Evolutionary conservation across 148 eudicot genomes (phyloP).

Genomic region (Euryodendron excelsum): DNA sequence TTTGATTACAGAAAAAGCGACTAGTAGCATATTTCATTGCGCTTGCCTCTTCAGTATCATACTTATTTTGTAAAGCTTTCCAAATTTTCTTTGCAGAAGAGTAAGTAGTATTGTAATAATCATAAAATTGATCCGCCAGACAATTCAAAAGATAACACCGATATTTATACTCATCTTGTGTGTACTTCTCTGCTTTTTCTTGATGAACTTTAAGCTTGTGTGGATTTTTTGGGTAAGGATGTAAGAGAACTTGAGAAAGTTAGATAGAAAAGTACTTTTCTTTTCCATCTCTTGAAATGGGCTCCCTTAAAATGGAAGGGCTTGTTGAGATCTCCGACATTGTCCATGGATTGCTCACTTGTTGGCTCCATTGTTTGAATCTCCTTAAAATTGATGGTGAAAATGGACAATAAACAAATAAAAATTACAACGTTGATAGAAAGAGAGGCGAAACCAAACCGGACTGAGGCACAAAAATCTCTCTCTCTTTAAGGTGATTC

Average conservation of each 20-base stretch:
- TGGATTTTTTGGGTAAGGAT: background rate
- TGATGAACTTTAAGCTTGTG: background rate
- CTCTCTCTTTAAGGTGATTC: too few species aligned
- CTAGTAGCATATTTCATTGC: background rate
- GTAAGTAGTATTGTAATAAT: conserved; percentile 7
- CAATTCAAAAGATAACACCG: conserved; percentile 7
- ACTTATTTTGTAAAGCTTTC: conserved; percentile 1
- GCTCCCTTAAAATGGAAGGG: background rate
- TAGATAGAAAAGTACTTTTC: background rate
- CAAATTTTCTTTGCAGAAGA: background rate
- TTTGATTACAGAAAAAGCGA: background rate
- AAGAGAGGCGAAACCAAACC: too few species aligned
- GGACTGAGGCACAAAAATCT: too few species aligned
- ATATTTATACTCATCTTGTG: background rate
- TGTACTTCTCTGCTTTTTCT: background rate
- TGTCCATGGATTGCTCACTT: background rate
- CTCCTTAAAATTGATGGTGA: background rate
- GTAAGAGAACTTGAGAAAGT: background rate
- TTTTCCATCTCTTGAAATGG: background rate
- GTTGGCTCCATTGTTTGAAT: conserved; percentile 1
- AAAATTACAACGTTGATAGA: too few species aligned
- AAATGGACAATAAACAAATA: background rate
- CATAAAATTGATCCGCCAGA: background rate
- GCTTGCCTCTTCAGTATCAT: background rate
- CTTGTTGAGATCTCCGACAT: conserved; percentile 2